Evolutionary conservation across 2,329 filamentous ascomycete genomes (phyloP).

Genomic region (Xylaria multiplex): DNA sequence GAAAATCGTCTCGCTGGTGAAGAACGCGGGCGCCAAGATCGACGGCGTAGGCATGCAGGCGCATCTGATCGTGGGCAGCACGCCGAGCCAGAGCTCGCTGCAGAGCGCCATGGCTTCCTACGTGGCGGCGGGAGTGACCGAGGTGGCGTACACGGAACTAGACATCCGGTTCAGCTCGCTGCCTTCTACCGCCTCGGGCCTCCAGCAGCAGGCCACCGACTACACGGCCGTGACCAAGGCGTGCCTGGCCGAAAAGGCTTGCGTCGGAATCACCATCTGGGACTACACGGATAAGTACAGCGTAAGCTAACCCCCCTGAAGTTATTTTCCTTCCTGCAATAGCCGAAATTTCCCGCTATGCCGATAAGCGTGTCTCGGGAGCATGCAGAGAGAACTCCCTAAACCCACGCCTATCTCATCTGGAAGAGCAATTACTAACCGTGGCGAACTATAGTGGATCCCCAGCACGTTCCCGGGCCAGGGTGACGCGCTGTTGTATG

Average conservation of each 20-base stretch:
- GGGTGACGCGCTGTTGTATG: conserved; percentile 53
- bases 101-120: conserved; percentile 61
- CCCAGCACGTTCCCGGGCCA: conserved; percentile 51
- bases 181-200: conserved; percentile 55
- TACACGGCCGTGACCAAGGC: conserved; percentile 54
- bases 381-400: too few species aligned
- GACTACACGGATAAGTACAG: conserved; percentile 55
- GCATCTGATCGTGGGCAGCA: conserved; percentile 67
- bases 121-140: conserved; percentile 58
- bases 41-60: conserved; percentile 71
- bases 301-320: neutral
- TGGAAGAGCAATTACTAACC: too few species aligned
- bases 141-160: conserved; percentile 70
- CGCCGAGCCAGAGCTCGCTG: conserved; percentile 57
- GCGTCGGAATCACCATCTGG: conserved; percentile 58
- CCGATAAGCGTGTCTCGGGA: too few species aligned
- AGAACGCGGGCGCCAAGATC: conserved; percentile 63
- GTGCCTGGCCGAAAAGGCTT: conserved; percentile 50
- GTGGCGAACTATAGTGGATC: conserved; percentile 46
- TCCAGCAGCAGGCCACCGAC: conserved; percentile 58
- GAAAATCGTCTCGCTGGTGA: conserved; percentile 57
- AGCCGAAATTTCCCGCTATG: too few species aligned
- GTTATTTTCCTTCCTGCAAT: too few species aligned
- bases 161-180: conserved; percentile 64
- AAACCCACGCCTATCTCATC: too few species aligned